Conservation (phyloP, 2,329 filamentous ascomycete genomes). For the Madurella mycetomatis region DNA sequence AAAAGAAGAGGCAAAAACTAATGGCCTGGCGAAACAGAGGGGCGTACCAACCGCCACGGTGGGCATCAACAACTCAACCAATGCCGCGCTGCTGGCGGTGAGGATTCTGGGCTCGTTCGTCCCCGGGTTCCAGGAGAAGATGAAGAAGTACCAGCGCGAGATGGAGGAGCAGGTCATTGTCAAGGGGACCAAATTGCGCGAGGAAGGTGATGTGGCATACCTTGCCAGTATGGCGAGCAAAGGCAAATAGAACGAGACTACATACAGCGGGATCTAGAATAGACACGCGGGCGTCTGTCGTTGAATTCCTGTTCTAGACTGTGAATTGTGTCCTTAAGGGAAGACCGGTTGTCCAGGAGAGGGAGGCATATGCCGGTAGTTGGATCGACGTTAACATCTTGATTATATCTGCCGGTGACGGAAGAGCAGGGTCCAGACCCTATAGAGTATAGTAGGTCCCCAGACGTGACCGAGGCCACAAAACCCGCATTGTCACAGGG, state of each 20-base stretch:
- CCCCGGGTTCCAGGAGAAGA: constrained; percentile 49
- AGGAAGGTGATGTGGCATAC: constrained; percentile 55
- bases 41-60: constrained; percentile 72
- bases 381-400: too few species aligned
- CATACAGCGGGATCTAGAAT: not conserved
- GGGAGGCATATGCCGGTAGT: too few species aligned
- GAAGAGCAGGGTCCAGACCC: too few species aligned
- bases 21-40: constrained; percentile 29
- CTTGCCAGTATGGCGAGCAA: constrained; percentile 33
- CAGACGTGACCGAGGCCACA: too few species aligned
- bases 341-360: too few species aligned
- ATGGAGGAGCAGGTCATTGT: constrained; percentile 60
- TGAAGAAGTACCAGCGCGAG: constrained; percentile 57
- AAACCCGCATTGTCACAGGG: too few species aligned
- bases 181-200: constrained; percentile 56
- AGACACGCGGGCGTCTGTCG: not conserved
- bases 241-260: constrained; percentile 1
- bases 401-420: too few species aligned
- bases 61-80: constrained; percentile 75
- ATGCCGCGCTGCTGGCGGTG: constrained; percentile 68
- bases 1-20: not conserved
- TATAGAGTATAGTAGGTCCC: too few species aligned
- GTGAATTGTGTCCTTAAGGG: too few species aligned
- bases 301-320: too few species aligned
- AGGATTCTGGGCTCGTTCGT: constrained; percentile 60